Conservation (phyloP, 2,329 filamentous ascomycete species). For the Cladorrhinum sp. region DNA sequence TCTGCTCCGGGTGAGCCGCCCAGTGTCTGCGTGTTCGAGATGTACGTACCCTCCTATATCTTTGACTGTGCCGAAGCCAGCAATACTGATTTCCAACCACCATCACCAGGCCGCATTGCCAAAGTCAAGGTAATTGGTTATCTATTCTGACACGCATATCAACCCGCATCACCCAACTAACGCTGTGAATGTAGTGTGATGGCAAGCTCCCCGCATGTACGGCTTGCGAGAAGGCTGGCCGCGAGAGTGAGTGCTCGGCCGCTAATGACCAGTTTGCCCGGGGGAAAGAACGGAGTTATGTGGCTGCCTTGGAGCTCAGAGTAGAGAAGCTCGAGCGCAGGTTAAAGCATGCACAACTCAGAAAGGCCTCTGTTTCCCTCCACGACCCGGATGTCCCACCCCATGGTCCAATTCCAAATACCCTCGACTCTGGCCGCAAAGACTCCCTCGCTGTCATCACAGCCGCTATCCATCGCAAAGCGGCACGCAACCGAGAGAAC, state of each 20-base stretch:
- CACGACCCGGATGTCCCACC: slow-evolving; percentile 55
- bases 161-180: slow-evolving; percentile 10
- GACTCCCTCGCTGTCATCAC: slow-evolving; percentile 61
- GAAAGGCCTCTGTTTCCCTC: slow-evolving; percentile 67
- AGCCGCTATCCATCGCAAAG: slow-evolving; percentile 62
- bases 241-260: slow-evolving; percentile 82
- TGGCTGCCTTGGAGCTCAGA: slow-evolving; percentile 87
- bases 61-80: not conserved
- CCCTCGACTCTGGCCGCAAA: slow-evolving; percentile 40
- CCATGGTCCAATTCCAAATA: not conserved
- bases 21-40: slow-evolving; percentile 75
- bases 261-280: slow-evolving; percentile 94
- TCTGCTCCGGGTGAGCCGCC: slow-evolving; percentile 69
- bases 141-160: not conserved
- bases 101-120: slow-evolving; percentile 64
- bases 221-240: slow-evolving; percentile 88
- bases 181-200: slow-evolving; percentile 63
- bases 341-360: slow-evolving; percentile 65
- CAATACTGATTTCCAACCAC: slow-evolving; percentile 17
- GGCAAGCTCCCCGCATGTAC: slow-evolving; percentile 94
- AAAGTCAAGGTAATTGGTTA: slow-evolving; percentile 73
- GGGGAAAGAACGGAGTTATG: slow-evolving; percentile 94
- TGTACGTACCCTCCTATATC: slow-evolving; percentile 45
- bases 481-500: slow-evolving; percentile 66
- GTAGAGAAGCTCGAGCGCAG: slow-evolving; percentile 84